Percentiles rank a stretch among this genome's conserved stretches.
These are phyloP conservation scores for Aureobasidium sp. DNA, from an alignment of 2,329 filamentous ascomycete species.

Conservation along the genomic window DNA sequence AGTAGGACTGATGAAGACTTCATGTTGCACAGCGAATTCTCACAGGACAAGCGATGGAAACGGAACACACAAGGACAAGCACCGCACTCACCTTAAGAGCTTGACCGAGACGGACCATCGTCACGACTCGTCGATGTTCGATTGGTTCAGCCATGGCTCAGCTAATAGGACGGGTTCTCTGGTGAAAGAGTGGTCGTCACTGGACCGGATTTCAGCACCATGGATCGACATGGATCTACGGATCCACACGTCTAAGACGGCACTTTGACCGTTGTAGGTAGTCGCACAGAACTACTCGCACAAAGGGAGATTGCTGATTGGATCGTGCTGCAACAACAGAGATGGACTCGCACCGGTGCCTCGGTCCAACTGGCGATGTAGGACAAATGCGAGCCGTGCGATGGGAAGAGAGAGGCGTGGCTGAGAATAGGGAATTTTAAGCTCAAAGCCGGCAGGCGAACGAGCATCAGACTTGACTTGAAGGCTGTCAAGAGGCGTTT, in stretches of 20 bases:
- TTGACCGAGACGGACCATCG: background rate
- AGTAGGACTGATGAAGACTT: slow-evolving; percentile 1
- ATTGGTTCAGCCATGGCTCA: background rate
- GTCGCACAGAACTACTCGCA: background rate
- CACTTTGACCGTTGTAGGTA: background rate
- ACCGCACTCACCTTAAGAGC: background rate
- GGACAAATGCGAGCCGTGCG: background rate
- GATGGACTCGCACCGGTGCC: background rate
- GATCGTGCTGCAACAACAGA: background rate
- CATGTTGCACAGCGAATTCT: background rate
- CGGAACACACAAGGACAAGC: background rate
- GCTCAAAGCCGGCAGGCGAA: background rate
- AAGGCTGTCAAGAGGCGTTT: background rate
- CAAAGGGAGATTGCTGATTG: background rate
- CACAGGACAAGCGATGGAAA: background rate
- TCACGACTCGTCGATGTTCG: background rate
- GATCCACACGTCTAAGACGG: background rate
- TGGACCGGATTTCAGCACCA: background rate
- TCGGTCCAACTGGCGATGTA: background rate
- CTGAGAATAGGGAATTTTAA: slow-evolving; percentile 1
- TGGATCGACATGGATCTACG: slow-evolving; percentile 8
- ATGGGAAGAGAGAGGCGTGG: background rate
- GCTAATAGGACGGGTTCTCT: background rate
- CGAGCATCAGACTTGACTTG: background rate
- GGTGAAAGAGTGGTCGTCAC: background rate